A percentile compares a stretch with the other conserved stretches of the same genome.
Conservation (phyloP, 2,329 filamentous ascomycete species). For the Escovopsis sp. region DNA sequence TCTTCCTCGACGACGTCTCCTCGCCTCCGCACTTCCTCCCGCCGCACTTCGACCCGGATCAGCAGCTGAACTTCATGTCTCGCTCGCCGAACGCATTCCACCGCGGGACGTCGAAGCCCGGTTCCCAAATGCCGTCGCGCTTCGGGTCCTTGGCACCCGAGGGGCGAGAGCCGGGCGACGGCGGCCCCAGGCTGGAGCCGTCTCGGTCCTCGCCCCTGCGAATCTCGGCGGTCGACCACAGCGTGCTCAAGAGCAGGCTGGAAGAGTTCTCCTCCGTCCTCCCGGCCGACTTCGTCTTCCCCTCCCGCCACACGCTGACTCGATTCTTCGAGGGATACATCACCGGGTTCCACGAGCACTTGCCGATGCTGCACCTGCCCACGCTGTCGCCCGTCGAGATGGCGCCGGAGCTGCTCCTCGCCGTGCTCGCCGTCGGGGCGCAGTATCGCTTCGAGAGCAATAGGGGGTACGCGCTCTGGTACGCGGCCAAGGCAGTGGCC, state of each 20-base stretch:
- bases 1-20: conserved; percentile 44
- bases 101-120: conserved; percentile 30
- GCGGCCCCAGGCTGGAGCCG: conserved; percentile 13
- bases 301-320: conserved; percentile 53
- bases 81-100: conserved; percentile 24
- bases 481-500: conserved; percentile 42
- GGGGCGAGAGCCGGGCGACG: conserved; percentile 24
- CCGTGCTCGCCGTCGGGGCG: conserved; percentile 52
- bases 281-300: conserved; percentile 49
- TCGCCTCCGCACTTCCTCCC: conserved; percentile 41
- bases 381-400: conserved; percentile 49
- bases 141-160: conserved; percentile 41
- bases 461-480: conserved; percentile 45
- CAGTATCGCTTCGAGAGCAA: conserved; percentile 50
- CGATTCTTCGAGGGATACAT: conserved; percentile 58
- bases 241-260: conserved; percentile 41
- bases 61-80: conserved; percentile 37
- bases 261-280: conserved; percentile 47
- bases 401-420: conserved; percentile 53
- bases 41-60: conserved; percentile 38
- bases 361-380: conserved; percentile 50
- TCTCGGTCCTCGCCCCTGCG: conserved; percentile 24
- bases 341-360: conserved; percentile 45
- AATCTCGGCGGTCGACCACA: conserved; percentile 40
- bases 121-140: conserved; percentile 38